A percentile compares a stretch with the other conserved stretches of the same genome.
Evolutionary conservation across 148 eudicot genomes (phyloP).

Genomic region (Rhododendron simsii): DNA sequence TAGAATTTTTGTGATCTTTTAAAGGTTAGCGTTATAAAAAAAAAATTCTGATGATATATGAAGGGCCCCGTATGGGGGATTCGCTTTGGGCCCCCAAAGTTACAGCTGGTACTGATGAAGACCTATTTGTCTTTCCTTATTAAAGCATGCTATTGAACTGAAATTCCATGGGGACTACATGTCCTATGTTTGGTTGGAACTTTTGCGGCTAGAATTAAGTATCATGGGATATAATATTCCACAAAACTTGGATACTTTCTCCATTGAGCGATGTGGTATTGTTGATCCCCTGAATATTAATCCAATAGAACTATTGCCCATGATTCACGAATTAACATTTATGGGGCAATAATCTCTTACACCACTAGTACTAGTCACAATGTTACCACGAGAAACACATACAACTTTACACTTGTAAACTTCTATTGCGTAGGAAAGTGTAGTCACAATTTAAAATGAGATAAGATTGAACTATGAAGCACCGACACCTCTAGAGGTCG

Average conservation of each 20-base stretch:
- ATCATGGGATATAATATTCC: background rate
- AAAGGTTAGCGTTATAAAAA: background rate
- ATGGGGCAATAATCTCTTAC: background rate
- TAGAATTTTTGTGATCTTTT: background rate
- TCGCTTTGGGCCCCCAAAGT: background rate
- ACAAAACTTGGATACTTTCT: background rate
- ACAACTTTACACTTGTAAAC: background rate
- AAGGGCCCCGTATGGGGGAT: background rate
- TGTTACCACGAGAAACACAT: background rate
- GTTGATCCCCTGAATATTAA: background rate
- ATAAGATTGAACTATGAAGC: background rate
- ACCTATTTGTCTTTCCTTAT: background rate
- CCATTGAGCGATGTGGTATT: background rate
- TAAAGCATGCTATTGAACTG: background rate
- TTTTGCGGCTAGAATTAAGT: background rate
- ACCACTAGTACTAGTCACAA: background rate
- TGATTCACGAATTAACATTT: background rate
- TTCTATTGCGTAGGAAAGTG: background rate
- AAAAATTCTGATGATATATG: background rate
- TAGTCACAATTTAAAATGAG: background rate
- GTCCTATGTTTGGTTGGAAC: background rate
- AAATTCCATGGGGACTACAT: background rate
- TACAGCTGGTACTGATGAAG: background rate
- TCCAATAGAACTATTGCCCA: background rate
- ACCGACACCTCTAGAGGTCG: too few species aligned